A percentile compares a stretch with the other conserved stretches of the same genome.
phyloP scores from a whole-genome alignment of 148 eudicot genomes.

The Rhododendron griersonianum region DNA sequence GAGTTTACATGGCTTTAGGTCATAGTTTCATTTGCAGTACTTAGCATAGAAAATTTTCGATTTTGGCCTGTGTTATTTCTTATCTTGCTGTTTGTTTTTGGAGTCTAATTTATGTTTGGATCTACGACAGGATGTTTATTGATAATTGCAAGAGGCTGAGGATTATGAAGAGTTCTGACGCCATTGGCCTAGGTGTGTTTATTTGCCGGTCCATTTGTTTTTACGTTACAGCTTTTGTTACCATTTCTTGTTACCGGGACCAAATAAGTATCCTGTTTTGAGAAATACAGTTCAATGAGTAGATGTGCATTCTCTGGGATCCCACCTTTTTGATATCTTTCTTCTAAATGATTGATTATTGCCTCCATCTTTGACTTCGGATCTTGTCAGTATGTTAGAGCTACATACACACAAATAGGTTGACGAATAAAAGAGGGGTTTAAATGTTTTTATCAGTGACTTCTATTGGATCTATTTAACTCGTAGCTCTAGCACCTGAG shows the following conservation, averaged over 20 bases:
- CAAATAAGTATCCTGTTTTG: background rate
- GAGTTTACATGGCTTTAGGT: slow-evolving; percentile 1
- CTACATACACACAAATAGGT: background rate
- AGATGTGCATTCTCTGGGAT: background rate
- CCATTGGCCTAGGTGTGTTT: slow-evolving; percentile 27
- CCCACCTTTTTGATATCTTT: background rate
- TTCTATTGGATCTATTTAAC: background rate
- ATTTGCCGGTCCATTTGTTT: background rate
- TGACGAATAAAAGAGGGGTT: background rate
- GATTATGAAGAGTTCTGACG: slow-evolving; percentile 40
- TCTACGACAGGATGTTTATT: slow-evolving; percentile 35
- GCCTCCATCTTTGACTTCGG: background rate
- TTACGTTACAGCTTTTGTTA: background rate
- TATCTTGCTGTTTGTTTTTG: background rate
- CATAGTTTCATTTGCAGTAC: background rate
- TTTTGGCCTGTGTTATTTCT: background rate
- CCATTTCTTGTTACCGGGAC: background rate
- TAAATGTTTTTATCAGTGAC: background rate
- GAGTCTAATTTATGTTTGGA: slow-evolving; percentile 2
- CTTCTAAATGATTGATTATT: background rate
- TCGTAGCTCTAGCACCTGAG: background rate
- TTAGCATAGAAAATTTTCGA: background rate
- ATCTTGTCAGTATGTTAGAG: background rate
- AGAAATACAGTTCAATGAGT: background rate
- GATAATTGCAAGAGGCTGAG: slow-evolving; percentile 39